Conservation (phyloP, 2,329 filamentous ascomycete species). For the Hypoxylon sp. region DNA sequence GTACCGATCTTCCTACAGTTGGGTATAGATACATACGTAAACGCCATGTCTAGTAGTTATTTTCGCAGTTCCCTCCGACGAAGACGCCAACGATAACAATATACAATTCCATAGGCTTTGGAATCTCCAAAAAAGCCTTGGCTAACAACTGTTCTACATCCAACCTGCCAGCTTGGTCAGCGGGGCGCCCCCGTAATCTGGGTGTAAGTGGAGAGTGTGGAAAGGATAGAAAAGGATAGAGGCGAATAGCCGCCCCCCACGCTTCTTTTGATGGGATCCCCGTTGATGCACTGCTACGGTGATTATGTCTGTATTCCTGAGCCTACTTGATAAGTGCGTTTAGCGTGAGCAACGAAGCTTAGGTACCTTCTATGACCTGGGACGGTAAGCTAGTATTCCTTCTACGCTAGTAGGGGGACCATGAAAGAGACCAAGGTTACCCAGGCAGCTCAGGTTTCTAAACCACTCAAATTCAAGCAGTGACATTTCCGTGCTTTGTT, state of each 20-base stretch:
- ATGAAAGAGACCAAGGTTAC: neutral
- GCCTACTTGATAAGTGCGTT: neutral
- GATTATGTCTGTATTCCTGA: neutral
- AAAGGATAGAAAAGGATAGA: slow-evolving; percentile 1
- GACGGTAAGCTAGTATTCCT: slow-evolving; percentile 7
- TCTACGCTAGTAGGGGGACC: neutral
- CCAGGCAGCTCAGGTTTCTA: neutral
- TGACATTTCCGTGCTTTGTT: neutral
- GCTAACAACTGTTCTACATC: neutral
- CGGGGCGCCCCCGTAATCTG: neutral
- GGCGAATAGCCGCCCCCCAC: slow-evolving; percentile 23
- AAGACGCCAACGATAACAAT: slow-evolving; percentile 17
- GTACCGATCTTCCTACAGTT: slow-evolving; percentile 16
- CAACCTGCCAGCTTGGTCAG: neutral
- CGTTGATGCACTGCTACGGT: slow-evolving; percentile 9
- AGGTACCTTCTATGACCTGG: neutral
- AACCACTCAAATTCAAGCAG: neutral
- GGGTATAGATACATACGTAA: slow-evolving; percentile 20
- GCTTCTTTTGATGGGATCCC: slow-evolving; percentile 13
- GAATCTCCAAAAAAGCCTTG: neutral
- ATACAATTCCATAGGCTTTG: neutral
- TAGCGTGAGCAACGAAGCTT: neutral
- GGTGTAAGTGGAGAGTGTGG: slow-evolving; percentile 17
- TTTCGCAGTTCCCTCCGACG: neutral
- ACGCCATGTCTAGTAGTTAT: slow-evolving; percentile 7